phyloP scores from a whole-genome alignment of 495 filamentous ascomycete genomes.

The Thozetella sp. region DNA sequence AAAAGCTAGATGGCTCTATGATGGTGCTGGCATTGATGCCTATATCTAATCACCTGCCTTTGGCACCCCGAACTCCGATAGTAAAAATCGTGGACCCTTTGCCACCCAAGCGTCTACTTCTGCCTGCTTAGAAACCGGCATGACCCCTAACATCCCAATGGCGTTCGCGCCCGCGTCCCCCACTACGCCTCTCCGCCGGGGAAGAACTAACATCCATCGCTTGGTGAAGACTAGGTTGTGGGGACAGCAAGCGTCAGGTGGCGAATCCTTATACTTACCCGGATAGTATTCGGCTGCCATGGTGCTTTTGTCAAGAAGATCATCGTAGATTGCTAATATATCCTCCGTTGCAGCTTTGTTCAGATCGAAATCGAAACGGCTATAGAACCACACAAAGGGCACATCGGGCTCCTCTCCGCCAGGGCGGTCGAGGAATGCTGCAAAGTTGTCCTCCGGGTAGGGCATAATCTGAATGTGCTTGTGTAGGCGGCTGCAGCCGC shows the following conservation, averaged over 20 bases:
- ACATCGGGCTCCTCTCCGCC: neutral
- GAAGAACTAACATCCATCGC: conserved; percentile 41
- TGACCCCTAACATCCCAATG: conserved; percentile 39
- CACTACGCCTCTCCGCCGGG: conserved; percentile 21
- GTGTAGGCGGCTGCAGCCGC: conserved; percentile 41
- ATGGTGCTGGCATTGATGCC: neutral
- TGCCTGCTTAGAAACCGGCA: neutral
- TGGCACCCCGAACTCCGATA: neutral
- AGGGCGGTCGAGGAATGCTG: conserved; percentile 12
- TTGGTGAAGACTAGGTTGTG: conserved; percentile 42
- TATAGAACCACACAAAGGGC: conserved; percentile 17
- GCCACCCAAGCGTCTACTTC: neutral
- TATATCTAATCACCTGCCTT: neutral
- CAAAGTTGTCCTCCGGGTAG: conserved; percentile 8
- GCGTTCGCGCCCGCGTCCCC: conserved; percentile 32
- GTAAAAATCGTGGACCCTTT: neutral
- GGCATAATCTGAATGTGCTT: conserved; percentile 47
- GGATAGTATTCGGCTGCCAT: conserved; percentile 4
- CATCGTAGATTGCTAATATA: conserved; percentile 20
- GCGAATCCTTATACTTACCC: neutral
- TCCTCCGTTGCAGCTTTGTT: conserved; percentile 3
- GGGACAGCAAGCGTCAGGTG: conserved; percentile 17
- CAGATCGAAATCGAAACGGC: conserved; percentile 12
- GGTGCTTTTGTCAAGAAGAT: conserved; percentile 19
- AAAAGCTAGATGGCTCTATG: no score